Percentiles rank a stretch among this genome's conserved stretches.
Conservation (phyloP, 225 moss, liverwort and hornwort genomes). For the Bryum argenteum region DNA sequence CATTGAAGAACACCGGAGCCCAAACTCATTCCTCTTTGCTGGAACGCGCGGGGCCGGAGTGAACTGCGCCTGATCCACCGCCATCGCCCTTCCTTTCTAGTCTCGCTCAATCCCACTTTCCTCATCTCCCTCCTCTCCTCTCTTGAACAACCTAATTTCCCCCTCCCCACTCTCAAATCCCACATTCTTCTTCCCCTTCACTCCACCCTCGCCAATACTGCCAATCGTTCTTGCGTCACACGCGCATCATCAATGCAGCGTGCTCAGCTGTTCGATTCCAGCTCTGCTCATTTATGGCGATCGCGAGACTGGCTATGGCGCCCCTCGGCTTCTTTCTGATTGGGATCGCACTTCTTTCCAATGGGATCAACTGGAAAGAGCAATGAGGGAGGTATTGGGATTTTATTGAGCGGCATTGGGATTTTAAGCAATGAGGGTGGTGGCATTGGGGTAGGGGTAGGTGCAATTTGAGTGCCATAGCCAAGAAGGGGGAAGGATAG, state of each 20-base stretch:
- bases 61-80: slow-evolving; percentile 46
- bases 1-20: not conserved
- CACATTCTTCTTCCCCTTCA: not conserved
- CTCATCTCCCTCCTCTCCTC: too few species aligned
- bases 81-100: slow-evolving; percentile 28
- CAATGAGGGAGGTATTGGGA: not conserved
- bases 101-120: not conserved
- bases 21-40: not conserved
- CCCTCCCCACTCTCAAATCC: not conserved
- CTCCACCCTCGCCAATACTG: not conserved
- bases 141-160: too few species aligned
- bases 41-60: not conserved
- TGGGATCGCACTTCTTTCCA: too few species aligned
- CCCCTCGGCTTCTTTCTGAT: not conserved
- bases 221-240: too few species aligned
- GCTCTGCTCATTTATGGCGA: slow-evolving; percentile 19
- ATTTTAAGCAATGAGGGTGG: too few species aligned
- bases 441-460: not conserved
- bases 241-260: slow-evolving; percentile 34
- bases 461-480: slow-evolving; percentile 3
- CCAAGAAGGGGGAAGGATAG: not conserved
- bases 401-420: not conserved
- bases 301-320: slow-evolving; percentile 8
- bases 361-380: not conserved
- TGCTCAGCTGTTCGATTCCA: slow-evolving; percentile 24